Evolutionary conservation across 2,329 filamentous ascomycete genomes (phyloP).

Genomic region (Aschersonia sp.): DNA sequence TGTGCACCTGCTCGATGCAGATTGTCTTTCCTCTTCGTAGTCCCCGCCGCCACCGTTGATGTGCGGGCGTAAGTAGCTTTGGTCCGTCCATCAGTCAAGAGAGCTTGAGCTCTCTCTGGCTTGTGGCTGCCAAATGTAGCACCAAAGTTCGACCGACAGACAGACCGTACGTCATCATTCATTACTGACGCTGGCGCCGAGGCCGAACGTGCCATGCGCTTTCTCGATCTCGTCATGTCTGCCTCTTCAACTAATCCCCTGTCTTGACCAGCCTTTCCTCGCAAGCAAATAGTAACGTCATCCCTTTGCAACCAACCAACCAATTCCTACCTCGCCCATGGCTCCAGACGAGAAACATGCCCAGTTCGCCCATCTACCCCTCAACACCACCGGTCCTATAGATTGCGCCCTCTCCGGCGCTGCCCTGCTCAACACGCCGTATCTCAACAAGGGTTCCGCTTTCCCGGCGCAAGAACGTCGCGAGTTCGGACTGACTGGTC

Average conservation of each 20-base stretch:
- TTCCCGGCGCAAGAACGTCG: conserved; percentile 56
- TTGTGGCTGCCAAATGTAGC: neutral
- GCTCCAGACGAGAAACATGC: neutral
- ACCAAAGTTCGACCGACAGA: neutral
- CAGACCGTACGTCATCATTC: neutral
- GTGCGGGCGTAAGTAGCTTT: too few species aligned
- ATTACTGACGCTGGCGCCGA: neutral
- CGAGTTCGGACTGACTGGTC: conserved; percentile 55
- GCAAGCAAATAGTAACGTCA: neutral
- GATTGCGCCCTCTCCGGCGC: conserved; percentile 21
- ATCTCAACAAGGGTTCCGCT: conserved; percentile 69
- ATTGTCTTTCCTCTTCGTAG: too few species aligned
- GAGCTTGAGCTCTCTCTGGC: too few species aligned
- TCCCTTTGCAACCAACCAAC: neutral
- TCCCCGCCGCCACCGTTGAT: too few species aligned
- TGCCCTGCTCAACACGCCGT: conserved; percentile 20
- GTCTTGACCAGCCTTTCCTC: too few species aligned
- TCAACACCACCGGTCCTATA: conserved; percentile 20
- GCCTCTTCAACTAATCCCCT: too few species aligned
- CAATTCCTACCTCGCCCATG: neutral
- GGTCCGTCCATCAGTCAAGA: too few species aligned
- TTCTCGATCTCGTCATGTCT: neutral
- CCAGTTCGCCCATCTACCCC: conserved; percentile 16
- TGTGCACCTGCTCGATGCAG: too few species aligned
- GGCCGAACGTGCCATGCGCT: neutral